A percentile compares a stretch with the other conserved stretches of the same genome.
Conservation (phyloP, 1,284 basidiomycete species). For the Cutaneotrichosporon sp. region DNA sequence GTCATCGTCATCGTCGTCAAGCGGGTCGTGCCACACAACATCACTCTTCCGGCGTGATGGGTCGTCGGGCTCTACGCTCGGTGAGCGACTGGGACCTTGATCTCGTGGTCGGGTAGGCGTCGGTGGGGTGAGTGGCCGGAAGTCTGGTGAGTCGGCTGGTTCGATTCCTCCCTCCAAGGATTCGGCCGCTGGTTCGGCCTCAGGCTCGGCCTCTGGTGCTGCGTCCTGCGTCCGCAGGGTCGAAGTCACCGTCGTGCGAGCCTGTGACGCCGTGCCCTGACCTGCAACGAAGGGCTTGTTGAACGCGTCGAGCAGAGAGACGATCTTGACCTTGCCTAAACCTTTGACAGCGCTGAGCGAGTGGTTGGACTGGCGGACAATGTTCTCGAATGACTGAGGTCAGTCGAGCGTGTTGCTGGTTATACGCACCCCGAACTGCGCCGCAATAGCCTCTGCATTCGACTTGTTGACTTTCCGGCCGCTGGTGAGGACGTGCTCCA, state of each 20-base stretch:
- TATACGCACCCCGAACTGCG: conserved; percentile 78
- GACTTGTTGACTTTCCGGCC: conserved; percentile 97
- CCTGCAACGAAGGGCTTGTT: conserved; percentile 55
- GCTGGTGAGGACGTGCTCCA: conserved; percentile 83
- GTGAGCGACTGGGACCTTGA: conserved; percentile 13
- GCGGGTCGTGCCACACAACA: conserved; percentile 17
- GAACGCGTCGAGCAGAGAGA: conserved; percentile 60
- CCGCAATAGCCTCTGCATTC: conserved; percentile 89
- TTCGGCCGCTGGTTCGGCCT: not conserved
- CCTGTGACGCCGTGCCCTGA: not conserved
- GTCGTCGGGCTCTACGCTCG: conserved; percentile 15
- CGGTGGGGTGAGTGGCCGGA: not conserved
- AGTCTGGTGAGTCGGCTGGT: not conserved
- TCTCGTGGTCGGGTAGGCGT: not conserved
- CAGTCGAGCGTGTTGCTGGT: not conserved
- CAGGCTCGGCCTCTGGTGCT: not conserved
- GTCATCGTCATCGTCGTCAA: conserved; percentile 15
- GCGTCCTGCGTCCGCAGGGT: not conserved
- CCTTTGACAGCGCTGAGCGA: conserved; percentile 83
- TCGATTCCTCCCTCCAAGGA: not conserved
- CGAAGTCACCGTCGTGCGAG: not conserved
- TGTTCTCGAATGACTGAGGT: conserved; percentile 72
- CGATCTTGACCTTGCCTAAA: conserved; percentile 92
- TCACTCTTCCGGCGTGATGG: conserved; percentile 8
- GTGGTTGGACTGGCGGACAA: conserved; percentile 70